Evolutionary conservation across 1,284 basidiomycete genomes (phyloP).

Genomic region (Albatrellus sp.): DNA sequence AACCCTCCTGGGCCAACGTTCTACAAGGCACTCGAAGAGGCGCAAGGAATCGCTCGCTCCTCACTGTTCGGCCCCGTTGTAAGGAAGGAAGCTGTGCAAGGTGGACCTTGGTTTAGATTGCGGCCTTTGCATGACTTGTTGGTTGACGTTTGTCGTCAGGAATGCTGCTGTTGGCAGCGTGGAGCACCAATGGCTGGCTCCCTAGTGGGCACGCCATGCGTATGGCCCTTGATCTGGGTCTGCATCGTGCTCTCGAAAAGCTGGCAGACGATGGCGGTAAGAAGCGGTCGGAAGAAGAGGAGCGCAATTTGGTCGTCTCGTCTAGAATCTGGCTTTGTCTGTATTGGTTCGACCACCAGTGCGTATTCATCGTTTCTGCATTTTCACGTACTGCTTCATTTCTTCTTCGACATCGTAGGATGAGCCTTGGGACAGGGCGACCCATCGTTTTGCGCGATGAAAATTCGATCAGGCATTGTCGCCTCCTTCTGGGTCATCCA

Average conservation of each 20-base stretch:
- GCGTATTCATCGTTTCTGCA: conserved; percentile 18
- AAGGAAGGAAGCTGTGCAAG: conserved; percentile 89
- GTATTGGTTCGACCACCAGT: conserved; percentile 91
- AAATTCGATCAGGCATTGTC: conserved; percentile 74
- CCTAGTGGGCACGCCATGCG: conserved; percentile 88
- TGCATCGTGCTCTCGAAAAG: conserved; percentile 84
- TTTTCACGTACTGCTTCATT: conserved; percentile 7
- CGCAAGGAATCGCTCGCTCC: conserved; percentile 86
- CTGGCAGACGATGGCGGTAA: conserved; percentile 66
- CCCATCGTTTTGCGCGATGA: conserved; percentile 85
- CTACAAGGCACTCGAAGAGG: conserved; percentile 85
- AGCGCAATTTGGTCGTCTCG: conserved; percentile 80
- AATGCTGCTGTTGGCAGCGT: conserved; percentile 83
- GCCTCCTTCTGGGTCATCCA: conserved; percentile 68
- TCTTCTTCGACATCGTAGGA: conserved; percentile 32
- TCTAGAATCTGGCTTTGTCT: conserved; percentile 90
- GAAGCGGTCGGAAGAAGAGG: conserved; percentile 67
- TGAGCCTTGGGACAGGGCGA: conserved; percentile 83
- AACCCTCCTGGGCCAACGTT: conserved; percentile 76
- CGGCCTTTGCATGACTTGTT: neutral
- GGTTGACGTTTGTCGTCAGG: conserved; percentile 25
- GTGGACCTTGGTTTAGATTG: conserved; percentile 20
- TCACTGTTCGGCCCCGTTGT: conserved; percentile 88
- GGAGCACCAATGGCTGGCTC: conserved; percentile 91
- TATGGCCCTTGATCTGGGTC: conserved; percentile 86